These are phyloP conservation scores for Penicillium roqueforti DNA, from an alignment of 495 filamentous ascomycete genomes.

Conservation along the genomic window DNA sequence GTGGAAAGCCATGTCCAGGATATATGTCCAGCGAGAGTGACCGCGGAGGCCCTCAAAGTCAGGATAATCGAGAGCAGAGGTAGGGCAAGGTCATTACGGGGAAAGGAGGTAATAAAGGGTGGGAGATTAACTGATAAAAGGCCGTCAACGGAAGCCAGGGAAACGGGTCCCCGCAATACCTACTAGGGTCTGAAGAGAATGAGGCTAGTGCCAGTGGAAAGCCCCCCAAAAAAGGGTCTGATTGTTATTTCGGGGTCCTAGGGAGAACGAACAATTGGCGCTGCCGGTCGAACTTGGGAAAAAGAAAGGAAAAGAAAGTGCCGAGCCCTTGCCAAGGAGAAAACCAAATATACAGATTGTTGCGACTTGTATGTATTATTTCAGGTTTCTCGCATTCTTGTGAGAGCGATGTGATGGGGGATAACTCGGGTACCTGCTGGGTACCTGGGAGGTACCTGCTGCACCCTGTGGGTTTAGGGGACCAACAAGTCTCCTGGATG, in stretches of 20 bases:
- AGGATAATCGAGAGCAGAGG: slow-evolving; percentile 9
- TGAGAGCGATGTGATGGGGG: background rate
- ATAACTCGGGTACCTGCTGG: slow-evolving; percentile 3
- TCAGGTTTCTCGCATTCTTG: slow-evolving; percentile 6
- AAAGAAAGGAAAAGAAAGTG: background rate
- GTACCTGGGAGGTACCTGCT: slow-evolving; percentile 4
- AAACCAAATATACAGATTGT: background rate
- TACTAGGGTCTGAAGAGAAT: slow-evolving; percentile 9
- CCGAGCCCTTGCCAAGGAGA: background rate
- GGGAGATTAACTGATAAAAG: too few relatives aligned
- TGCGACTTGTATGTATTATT: too few relatives aligned
- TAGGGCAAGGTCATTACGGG: slow-evolving; percentile 3
- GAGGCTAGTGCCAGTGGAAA: slow-evolving; percentile 3
- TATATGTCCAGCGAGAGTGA: slow-evolving; percentile 14
- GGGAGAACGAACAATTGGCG: background rate
- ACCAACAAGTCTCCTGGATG: slow-evolving; percentile 4
- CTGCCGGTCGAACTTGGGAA: too few relatives aligned
- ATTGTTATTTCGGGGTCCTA: background rate
- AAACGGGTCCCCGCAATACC: slow-evolving; percentile 24
- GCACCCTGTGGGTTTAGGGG: background rate
- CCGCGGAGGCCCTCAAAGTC: slow-evolving; percentile 23
- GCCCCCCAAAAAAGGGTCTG: slow-evolving; percentile 12
- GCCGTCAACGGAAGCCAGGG: slow-evolving; percentile 3
- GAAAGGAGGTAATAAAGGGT: background rate
- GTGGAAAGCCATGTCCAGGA: slow-evolving; percentile 22